These are phyloP conservation scores for Laguncularia racemosa DNA, from an alignment of 345 rosid genomes.

Conservation along the genomic window DNA sequence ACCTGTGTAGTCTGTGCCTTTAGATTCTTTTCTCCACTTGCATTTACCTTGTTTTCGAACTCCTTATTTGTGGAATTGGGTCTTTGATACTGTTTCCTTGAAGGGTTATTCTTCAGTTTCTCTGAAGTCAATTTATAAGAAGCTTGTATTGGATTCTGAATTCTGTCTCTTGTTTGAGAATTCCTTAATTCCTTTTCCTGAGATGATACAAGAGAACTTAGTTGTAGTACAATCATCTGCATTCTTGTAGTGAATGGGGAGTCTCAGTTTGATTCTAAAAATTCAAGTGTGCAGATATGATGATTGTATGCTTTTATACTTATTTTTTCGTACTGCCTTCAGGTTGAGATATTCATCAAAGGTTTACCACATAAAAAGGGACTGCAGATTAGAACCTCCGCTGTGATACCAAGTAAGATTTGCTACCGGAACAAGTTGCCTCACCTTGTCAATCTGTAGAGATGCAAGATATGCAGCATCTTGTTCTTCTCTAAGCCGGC, in stretches of 20 bases:
- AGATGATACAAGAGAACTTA: neutral
- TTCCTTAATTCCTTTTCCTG: slow-evolving; percentile 4
- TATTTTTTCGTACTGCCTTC: too few relatives aligned
- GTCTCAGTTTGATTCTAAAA: too few relatives aligned
- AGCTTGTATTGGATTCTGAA: slow-evolving; percentile 19
- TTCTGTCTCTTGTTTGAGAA: too few relatives aligned
- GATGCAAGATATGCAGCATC: slow-evolving; percentile 53
- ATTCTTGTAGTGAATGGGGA: too few relatives aligned
- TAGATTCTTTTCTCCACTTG: slow-evolving; percentile 20
- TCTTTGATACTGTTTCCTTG: slow-evolving; percentile 18
- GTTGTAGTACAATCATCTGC: too few relatives aligned
- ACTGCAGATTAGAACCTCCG: too few relatives aligned
- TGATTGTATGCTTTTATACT: too few relatives aligned
- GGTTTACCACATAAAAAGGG: too few relatives aligned
- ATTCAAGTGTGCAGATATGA: too few relatives aligned
- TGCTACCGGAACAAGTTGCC: neutral
- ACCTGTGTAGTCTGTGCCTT: slow-evolving; percentile 41
- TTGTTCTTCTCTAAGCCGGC: slow-evolving; percentile 44
- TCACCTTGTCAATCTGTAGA: slow-evolving; percentile 40
- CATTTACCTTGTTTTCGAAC: slow-evolving; percentile 8
- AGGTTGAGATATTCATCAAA: too few relatives aligned
- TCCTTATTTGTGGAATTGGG: slow-evolving; percentile 13
- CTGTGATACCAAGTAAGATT: too few relatives aligned
- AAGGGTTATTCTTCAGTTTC: slow-evolving; percentile 6
- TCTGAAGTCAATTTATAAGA: slow-evolving; percentile 13